phyloP scores from a whole-genome alignment of 305 asterid species.

The Rubia tinctorum region DNA sequence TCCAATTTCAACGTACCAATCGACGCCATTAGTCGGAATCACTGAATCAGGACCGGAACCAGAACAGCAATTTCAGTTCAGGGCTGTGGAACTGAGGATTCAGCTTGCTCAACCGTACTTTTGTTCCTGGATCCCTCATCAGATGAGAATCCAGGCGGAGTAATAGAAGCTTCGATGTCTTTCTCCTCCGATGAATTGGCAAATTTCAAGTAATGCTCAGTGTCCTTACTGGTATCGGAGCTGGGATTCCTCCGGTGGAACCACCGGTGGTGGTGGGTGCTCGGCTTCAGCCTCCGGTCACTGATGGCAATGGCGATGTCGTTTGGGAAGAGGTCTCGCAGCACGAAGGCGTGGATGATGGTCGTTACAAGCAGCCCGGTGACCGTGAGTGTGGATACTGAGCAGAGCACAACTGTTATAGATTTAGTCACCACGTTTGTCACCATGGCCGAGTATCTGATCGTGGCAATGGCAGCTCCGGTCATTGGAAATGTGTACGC shows the following conservation, averaged over 20 bases:
- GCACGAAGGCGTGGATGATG: slow-evolving; percentile 63
- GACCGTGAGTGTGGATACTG: slow-evolving; percentile 50
- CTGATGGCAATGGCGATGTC: slow-evolving; percentile 72
- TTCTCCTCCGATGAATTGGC: slow-evolving; percentile 30
- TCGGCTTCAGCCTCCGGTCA: slow-evolving; percentile 35
- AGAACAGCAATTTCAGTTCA: not conserved
- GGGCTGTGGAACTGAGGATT: slow-evolving; percentile 1
- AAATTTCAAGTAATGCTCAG: slow-evolving; percentile 47
- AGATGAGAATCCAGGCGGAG: slow-evolving; percentile 20
- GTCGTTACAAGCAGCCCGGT: slow-evolving; percentile 53
- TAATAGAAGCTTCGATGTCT: slow-evolving; percentile 42
- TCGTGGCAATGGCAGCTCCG: slow-evolving; percentile 74
- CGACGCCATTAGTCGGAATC: too few species aligned
- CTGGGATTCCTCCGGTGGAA: slow-evolving; percentile 35
- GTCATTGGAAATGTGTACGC: slow-evolving; percentile 95
- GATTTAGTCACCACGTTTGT: slow-evolving; percentile 35
- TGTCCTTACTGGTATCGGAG: slow-evolving; percentile 27
- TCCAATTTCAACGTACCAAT: not conserved
- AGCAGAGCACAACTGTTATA: slow-evolving; percentile 40
- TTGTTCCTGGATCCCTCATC: not conserved
- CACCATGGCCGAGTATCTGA: slow-evolving; percentile 52
- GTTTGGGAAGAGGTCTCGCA: slow-evolving; percentile 64
- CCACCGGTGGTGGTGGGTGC: slow-evolving; percentile 33
- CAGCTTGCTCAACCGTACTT: slow-evolving; percentile 6
- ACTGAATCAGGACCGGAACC: not conserved